Percentiles rank a stretch among this genome's conserved stretches.
phyloP scores from a whole-genome alignment of 164 flowering plant genomes.

The Dillenia turbinata region DNA sequence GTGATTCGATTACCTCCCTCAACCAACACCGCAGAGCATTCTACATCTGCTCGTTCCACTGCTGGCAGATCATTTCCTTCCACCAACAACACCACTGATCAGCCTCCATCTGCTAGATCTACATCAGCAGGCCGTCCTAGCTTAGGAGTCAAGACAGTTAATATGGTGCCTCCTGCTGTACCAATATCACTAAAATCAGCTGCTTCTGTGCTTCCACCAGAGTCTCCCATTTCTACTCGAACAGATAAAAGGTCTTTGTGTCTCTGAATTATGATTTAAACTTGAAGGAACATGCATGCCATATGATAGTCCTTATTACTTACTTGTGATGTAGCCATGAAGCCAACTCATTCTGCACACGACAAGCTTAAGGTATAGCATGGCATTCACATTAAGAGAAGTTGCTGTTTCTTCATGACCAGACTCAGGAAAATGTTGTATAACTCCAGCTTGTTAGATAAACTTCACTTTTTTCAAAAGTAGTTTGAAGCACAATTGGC shows the following conservation, averaged over 20 bases:
- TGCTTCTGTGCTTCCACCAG: slow-evolving; percentile 25
- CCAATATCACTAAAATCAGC: slow-evolving; percentile 45
- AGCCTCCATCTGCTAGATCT: slow-evolving; percentile 33
- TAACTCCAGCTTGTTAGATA: too few species aligned
- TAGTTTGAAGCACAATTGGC: too few species aligned
- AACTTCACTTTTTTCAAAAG: too few species aligned
- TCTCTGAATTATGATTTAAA: too few species aligned
- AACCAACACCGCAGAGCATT: slow-evolving; percentile 19
- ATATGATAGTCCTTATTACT: too few species aligned
- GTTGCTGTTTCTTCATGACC: too few species aligned
- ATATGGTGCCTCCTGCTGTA: slow-evolving; percentile 52
- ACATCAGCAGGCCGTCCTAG: slow-evolving; percentile 35
- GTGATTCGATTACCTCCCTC: slow-evolving; percentile 5
- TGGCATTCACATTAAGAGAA: too few species aligned
- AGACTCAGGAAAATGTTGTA: too few species aligned
- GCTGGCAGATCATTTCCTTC: slow-evolving; percentile 16
- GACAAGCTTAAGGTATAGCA: too few species aligned
- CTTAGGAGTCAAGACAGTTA: slow-evolving; percentile 37
- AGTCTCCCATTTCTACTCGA: slow-evolving; percentile 26
- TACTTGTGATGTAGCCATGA: too few species aligned
- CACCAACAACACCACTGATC: slow-evolving; percentile 12
- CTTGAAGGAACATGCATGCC: too few species aligned
- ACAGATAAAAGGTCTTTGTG: slow-evolving; percentile 57
- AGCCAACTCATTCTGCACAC: too few species aligned
- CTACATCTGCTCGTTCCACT: slow-evolving; percentile 22